These are phyloP conservation scores for Pyrenochaeta sp. DNA, from an alignment of 2,329 filamentous ascomycete genomes.

Conservation along the genomic window DNA sequence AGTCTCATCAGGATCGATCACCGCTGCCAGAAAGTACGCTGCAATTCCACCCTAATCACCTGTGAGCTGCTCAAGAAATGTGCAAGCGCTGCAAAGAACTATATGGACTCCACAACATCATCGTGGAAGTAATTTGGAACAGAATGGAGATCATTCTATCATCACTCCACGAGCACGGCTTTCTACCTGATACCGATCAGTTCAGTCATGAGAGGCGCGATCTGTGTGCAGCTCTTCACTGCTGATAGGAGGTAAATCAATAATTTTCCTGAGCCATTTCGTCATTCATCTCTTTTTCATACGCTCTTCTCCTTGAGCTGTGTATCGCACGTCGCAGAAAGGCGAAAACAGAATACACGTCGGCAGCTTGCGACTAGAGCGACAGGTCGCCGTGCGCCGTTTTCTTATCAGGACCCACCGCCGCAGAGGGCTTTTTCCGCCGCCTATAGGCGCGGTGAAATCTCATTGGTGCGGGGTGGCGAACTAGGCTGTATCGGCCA, in stretches of 20 bases:
- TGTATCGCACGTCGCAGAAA: neutral
- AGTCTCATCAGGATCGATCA: neutral
- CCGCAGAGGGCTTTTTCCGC: neutral
- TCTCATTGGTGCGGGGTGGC: neutral
- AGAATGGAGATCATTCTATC: slow-evolving; percentile 11
- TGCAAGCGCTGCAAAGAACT: neutral
- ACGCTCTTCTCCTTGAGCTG: neutral
- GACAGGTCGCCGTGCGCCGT: neutral
- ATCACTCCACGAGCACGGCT: slow-evolving; percentile 14
- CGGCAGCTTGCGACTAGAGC: neutral
- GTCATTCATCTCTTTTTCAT: neutral
- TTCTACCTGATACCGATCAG: slow-evolving; percentile 13
- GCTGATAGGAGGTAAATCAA: too few relatives aligned
- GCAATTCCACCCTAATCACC: neutral
- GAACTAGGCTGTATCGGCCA: neutral
- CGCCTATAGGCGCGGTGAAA: neutral
- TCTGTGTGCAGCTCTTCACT: neutral
- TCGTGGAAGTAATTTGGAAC: slow-evolving; percentile 5
- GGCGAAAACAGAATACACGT: neutral
- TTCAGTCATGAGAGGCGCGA: slow-evolving; percentile 1
- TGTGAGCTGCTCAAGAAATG: neutral
- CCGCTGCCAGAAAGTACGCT: neutral
- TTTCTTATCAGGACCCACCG: slow-evolving; percentile 1
- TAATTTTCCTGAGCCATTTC: neutral
- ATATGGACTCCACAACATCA: neutral